Evolutionary conservation across 352 stramenopile species (phyloP), one percentile per base, ranked within the genome.

Genomic region (Phytophthora vignae): DNA sequence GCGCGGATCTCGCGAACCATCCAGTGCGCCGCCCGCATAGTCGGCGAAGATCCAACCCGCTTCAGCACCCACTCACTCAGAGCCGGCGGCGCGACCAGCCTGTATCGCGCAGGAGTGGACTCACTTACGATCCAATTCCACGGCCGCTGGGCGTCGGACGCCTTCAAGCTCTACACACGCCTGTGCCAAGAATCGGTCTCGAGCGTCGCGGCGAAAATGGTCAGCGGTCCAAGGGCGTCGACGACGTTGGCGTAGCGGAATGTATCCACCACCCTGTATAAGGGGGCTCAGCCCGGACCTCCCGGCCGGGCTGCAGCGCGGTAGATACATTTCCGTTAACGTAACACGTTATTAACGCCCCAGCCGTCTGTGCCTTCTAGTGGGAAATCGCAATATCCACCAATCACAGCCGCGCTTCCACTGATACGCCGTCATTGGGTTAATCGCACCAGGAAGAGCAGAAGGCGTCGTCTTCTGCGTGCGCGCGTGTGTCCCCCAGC

Each of bases 31-130:
- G 61, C 40, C 2, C 14, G 7, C 4, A 8, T 5, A 1, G 6
- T 9, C 2, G 52, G 40, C 1, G 40, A 62, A 14, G 40, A 61
- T 8, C 61, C 61, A 14, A 1, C 1, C 1, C 15, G 17, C 0
- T 69, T 19, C 40, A n/a, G 53, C 3, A 40, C 53, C 0, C 42
- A 68, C 25, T 62, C n/a, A n/a, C n/a, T n/a, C n/a, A n/a, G n/a
- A n/a, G n/a, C n/a, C n/a, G n/a, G n/a, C n/a, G n/a, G n/a, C n/a
- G n/a, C n/a, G n/a, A n/a, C n/a, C n/a, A n/a, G n/a, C n/a, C n/a
- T n/a, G n/a, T n/a, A n/a, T n/a, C n/a, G n/a, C n/a, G n/a, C n/a
- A n/a, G n/a, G n/a, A n/a, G n/a, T n/a, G n/a, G n/a, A n/a, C n/a
- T n/a, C n/a, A n/a, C n/a, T n/a, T n/a, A n/a, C n/a, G n/a, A n/a